phyloP scores from a whole-genome alignment of 495 filamentous ascomycete genomes.

The Parachaetomium inaequale region DNA sequence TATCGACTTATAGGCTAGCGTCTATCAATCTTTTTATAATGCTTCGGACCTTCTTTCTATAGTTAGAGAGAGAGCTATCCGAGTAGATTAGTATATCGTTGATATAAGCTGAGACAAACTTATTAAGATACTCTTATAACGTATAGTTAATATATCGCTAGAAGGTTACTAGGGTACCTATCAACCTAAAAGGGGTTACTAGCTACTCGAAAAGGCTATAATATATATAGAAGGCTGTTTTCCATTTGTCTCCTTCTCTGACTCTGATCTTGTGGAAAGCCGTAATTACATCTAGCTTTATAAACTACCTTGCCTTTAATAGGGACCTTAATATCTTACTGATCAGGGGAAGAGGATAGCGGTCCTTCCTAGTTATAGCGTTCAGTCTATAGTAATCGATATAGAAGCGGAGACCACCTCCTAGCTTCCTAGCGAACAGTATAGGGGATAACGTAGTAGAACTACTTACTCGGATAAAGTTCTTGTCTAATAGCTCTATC shows the following conservation, averaged over 20 bases:
- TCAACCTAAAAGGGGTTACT: conserved; percentile 37
- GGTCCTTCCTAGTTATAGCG: conserved; percentile 39
- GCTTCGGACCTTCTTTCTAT: background rate
- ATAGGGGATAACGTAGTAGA: conserved; percentile 29
- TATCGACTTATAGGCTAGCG: background rate
- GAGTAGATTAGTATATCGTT: conserved; percentile 14
- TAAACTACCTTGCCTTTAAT: conserved; percentile 37
- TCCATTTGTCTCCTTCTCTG: conserved; percentile 23
- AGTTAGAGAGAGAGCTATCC: background rate
- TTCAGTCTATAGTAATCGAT: conserved; percentile 48
- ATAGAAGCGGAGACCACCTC: conserved; percentile 39
- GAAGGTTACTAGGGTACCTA: conserved; percentile 23
- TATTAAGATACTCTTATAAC: conserved; percentile 26
- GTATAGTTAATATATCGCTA: conserved; percentile 35
- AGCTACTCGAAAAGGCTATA: conserved; percentile 33
- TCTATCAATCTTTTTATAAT: background rate
- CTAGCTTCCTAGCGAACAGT: conserved; percentile 36
- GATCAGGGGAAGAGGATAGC: conserved; percentile 46
- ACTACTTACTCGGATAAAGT: conserved; percentile 6
- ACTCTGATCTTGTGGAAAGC: conserved; percentile 31
- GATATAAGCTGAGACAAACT: conserved; percentile 15
- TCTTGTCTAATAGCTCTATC: conserved; percentile 11
- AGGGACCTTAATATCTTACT: conserved; percentile 39
- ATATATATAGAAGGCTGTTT: conserved; percentile 31
- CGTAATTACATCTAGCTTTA: conserved; percentile 37